Percentiles rank a stretch among this genome's conserved stretches.
These are phyloP conservation scores for Fusarium nurragi DNA, from an alignment of 2,329 filamentous ascomycete species.

Conservation along the genomic window DNA sequence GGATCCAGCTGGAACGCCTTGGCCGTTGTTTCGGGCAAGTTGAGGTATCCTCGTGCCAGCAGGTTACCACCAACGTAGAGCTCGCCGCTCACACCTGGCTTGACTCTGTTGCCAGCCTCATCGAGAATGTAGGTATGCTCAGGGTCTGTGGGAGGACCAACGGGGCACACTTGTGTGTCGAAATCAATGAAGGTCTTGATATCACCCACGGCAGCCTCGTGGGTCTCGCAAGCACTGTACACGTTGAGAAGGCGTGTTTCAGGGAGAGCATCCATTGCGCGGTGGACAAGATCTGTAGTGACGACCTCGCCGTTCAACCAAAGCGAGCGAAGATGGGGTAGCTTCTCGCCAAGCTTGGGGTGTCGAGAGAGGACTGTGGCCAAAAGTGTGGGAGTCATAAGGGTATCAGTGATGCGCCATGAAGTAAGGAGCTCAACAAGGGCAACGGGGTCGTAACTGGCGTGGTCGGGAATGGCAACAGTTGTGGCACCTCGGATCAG, in stretches of 20 bases:
- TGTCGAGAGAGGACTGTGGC: constrained; percentile 78
- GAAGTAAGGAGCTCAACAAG: constrained; percentile 75
- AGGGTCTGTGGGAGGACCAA: constrained; percentile 74
- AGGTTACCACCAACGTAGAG: constrained; percentile 79
- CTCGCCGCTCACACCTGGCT: constrained; percentile 72
- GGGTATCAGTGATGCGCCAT: constrained; percentile 77
- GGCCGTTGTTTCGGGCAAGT: constrained; percentile 79
- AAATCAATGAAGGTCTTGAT: constrained; percentile 73
- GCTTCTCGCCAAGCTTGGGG: constrained; percentile 68
- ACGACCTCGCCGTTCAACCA: constrained; percentile 89
- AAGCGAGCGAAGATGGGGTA: constrained; percentile 74
- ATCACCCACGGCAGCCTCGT: constrained; percentile 81
- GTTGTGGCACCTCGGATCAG: constrained; percentile 80
- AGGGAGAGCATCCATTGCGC: constrained; percentile 73
- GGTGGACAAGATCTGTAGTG: constrained; percentile 77
- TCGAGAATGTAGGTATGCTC: constrained; percentile 78
- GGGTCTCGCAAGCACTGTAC: constrained; percentile 85
- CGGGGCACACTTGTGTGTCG: constrained; percentile 74
- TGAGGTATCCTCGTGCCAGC: constrained; percentile 80
- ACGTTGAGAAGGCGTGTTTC: constrained; percentile 77
- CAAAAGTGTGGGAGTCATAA: constrained; percentile 84
- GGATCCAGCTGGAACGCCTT: constrained; percentile 75
- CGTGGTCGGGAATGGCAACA: constrained; percentile 77
- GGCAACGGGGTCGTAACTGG: constrained; percentile 79
- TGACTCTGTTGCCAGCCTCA: constrained; percentile 71